Evolutionary conservation across 306 rosid species (phyloP), one percentile per base, ranked within the genome.

Genomic region (Arachis hypogaea): DNA sequence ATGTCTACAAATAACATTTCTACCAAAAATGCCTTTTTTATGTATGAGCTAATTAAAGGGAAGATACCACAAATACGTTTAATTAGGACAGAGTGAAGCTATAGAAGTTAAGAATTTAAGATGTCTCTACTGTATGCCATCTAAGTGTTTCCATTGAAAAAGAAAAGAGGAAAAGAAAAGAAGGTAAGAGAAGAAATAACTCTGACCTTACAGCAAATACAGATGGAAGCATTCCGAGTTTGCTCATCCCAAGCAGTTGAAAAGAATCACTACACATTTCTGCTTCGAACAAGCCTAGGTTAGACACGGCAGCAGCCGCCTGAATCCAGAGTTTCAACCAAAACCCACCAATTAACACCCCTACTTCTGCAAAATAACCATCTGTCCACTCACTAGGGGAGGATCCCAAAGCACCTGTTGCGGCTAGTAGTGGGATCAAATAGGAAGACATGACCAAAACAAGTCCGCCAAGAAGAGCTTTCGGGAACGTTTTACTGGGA

Each of bases 301-400:
- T 93, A 70, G 97, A 93, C 92, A 93, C 81, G 12, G 97, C 97
- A 70, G 97, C 88, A 44, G 97, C 90, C 0, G 77, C 90, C 75
- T 93, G 96, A 78, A 93, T 89, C 98, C 98, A 93, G 68, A 91
- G 79, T 82, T 89, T 93, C 28, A 93, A 94, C 98, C 97, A 93
- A 54, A 60, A 69, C 8, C 98, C 98, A 66, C 97, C 98, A n/a
- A 93, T 93, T 38, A 81, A 59, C 81, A 89, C 63, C 52, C 96
- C 98, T 55, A 85, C 96, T 63, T 91, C 78, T 1, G 97, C 91
- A 85, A 93, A 93, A 77, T 91, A 91, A 45, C 98, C 98, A 82
- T 93, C 98, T 12, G 59, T 60, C 98, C 98, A 93, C 18, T 85
- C 94, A 54, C 68, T 69, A 9, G 89, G 81, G 1, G 79, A 49